Evolutionary conservation across 305 asterid genomes (phyloP).

Genomic region (Solanum aculeatissimum): DNA sequence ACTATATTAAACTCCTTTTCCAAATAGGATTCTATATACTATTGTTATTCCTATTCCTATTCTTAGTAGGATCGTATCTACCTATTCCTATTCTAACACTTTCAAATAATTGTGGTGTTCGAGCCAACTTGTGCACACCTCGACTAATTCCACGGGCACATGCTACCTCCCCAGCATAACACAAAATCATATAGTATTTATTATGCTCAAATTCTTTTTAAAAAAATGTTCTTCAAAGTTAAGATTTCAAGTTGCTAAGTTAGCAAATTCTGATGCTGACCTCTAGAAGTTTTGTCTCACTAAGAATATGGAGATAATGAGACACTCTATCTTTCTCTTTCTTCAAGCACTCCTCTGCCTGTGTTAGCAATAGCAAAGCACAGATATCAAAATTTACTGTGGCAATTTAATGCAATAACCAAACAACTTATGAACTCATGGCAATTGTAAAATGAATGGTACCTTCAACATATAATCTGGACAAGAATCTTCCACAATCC

Average conservation of each 20-base stretch:
- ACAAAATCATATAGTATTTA: not conserved
- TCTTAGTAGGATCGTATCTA: no score
- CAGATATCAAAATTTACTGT: not conserved
- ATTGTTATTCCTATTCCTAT: no score
- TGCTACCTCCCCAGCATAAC: not conserved
- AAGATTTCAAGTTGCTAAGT: not conserved
- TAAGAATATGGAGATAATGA: conserved; percentile 33
- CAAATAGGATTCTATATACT: no score
- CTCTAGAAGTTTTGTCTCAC: conserved; percentile 30
- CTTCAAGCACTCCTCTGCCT: conserved; percentile 35
- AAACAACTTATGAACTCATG: not conserved
- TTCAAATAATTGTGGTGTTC: not conserved
- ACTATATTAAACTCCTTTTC: no score
- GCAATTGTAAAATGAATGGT: not conserved
- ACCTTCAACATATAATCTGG: conserved; percentile 34
- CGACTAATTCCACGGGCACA: not conserved
- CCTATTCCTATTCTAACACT: no score
- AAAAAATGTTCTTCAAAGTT: not conserved
- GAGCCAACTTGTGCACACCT: not conserved
- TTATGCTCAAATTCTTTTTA: not conserved
- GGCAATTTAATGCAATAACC: not conserved
- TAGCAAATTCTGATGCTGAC: not conserved
- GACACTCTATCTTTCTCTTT: conserved; percentile 30
- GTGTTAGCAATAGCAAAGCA: not conserved
- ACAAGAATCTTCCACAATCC: conserved; percentile 34